Evolutionary conservation across 805 yeast genomes (phyloP).

Genomic region (Kuraishia cidri): DNA sequence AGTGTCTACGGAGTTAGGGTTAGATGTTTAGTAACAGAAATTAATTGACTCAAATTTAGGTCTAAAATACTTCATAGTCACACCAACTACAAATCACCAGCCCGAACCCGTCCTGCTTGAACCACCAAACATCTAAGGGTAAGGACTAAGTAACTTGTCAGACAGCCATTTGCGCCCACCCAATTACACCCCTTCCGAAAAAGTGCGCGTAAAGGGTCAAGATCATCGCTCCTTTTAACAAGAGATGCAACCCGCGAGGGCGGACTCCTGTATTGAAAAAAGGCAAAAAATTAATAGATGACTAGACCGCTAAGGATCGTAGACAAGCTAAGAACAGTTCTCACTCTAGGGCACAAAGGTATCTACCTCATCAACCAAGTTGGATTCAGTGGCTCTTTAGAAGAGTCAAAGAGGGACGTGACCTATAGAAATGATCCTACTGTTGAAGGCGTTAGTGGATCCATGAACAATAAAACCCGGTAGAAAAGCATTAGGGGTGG

Average conservation of each 20-base stretch:
- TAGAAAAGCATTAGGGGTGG: too few relatives aligned
- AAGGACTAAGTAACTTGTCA: slow-evolving; percentile 90
- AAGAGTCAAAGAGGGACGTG: slow-evolving; percentile 98
- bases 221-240: slow-evolving; percentile 96
- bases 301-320: slow-evolving; percentile 86
- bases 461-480: neutral
- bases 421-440: slow-evolving; percentile 99
- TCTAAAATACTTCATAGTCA: slow-evolving; percentile 4
- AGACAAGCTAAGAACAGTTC: slow-evolving; percentile 64
- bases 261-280: slow-evolving; percentile 22
- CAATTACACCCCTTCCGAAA: slow-evolving; percentile 73
- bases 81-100: slow-evolving; percentile 4
- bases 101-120: too few relatives aligned
- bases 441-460: slow-evolving; percentile 23
- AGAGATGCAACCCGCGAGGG: too few relatives aligned
- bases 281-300: slow-evolving; percentile 57
- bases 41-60: too few relatives aligned
- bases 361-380: slow-evolving; percentile 97
- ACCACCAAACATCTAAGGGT: too few relatives aligned
- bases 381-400: slow-evolving; percentile 99
- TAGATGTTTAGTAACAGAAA: too few relatives aligned
- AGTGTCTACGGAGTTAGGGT: too few relatives aligned
- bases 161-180: slow-evolving; percentile 99
- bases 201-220: slow-evolving; percentile 88
- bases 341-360: slow-evolving; percentile 95